Evolutionary conservation across 2,329 filamentous ascomycete species (phyloP), one percentile per base, ranked within the genome.

Genomic region (Knoxdaviesia proteae): DNA sequence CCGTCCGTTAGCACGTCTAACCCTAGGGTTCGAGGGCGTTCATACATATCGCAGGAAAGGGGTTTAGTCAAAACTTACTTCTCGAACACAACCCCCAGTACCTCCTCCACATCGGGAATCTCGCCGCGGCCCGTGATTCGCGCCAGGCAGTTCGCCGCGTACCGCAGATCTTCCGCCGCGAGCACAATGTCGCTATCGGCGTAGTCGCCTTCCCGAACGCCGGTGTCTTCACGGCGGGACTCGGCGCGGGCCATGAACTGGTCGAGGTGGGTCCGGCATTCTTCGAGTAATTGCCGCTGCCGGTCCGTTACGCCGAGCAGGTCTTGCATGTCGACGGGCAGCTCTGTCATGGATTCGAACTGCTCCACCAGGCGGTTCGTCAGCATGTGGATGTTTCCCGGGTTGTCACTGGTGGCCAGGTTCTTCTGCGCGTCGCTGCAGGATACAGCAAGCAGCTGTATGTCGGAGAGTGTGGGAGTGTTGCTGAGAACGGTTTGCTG

Each of bases 21-120:
- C 37, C 31, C 31, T 6, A 7, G 20, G 20, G 3, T 20, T 20
- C 20, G 20, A 20, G 20, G 20, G 20, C 20, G 20, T 20, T 20
- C 20, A 20, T n/a, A 5, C n/a, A 29, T 9, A 34, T 3, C 3
- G 30, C 4, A 32, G 20, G 7, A 39, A 40, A 9, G n/a, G n/a
- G 11, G 36, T 7, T 33, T 8, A 20, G 42, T 36, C 37, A 31
- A 36, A 34, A 72, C 74, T 67, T 63, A 93, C 83, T 93, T 96
- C 58, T 96, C 88, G 62, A 98, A 98, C 4, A 98, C 87, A 29
- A 98, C 87, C 0, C 90, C 90, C 38, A 98, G 62, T 6, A 98
- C 84, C 55, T 96, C 90, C 56, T 98, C 88, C 10, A 96, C 84
- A 58, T 96, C 88, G 3, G 86, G 83, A 36, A 71, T 73, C 51